Evolutionary conservation across 306 rosid species (phyloP).

Genomic region (Ormosia emarginata): DNA sequence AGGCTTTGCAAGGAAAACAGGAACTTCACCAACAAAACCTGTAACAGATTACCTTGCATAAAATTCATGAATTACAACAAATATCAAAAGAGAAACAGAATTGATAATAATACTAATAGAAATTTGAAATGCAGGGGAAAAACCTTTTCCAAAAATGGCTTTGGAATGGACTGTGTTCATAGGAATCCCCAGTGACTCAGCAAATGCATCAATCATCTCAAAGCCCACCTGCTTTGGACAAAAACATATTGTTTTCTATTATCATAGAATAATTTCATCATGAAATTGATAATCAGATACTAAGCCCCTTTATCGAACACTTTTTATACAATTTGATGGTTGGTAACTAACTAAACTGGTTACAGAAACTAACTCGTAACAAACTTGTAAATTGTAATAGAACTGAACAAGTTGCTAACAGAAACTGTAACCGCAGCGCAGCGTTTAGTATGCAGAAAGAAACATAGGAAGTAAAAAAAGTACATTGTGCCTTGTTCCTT

Average conservation of each 20-base stretch:
- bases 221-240: constrained; percentile 64
- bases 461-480: not conserved
- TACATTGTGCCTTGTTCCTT: constrained; percentile 93
- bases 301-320: not conserved
- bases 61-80: constrained; percentile 22
- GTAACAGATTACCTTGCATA: constrained; percentile 20
- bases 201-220: constrained; percentile 85
- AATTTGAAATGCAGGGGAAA: not conserved
- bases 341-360: too few species aligned
- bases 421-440: not conserved
- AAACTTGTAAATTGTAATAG: not conserved
- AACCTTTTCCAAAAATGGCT: constrained; percentile 82
- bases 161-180: constrained; percentile 66
- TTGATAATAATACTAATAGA: too few species aligned
- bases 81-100: not conserved
- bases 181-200: constrained; percentile 61
- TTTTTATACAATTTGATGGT: not conserved
- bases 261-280: not conserved
- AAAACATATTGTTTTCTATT: not conserved
- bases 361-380: not conserved
- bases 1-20: constrained; percentile 90
- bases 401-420: not conserved
- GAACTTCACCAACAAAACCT: constrained; percentile 81
- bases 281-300: not conserved
- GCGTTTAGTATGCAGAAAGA: not conserved